Base-by-base conservation (phyloP, 2,329 filamentous ascomycete genomes). In the Colletotrichum lupini region DNA sequence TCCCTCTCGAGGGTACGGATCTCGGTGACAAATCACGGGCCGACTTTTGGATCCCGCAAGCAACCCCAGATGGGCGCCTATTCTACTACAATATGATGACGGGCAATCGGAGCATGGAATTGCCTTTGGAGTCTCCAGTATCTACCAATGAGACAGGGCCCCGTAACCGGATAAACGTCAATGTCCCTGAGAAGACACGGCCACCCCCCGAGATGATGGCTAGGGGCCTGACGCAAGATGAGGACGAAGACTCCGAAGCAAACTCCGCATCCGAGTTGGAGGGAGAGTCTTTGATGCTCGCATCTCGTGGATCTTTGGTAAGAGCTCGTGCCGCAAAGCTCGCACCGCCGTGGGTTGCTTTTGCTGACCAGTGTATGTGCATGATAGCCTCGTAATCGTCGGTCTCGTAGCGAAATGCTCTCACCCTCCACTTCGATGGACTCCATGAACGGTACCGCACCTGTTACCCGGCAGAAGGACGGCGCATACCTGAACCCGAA, bases 41-140 rank as follows among this genome's bases (percentile, higher is more conserved):
- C 58, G 96, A 97, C 76, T 99, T 97, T 81, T 99, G 97, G 97
- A 98, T 99, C 77, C 97, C 97, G 22, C 97, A 99, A 85, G 97
- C 95, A 16, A 99, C 97, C 0, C 91, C 94, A 1, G 95, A 98
- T 81, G 97, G 97, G 67, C 90, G 95, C 69, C 85, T 99, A 28
- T 99, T 97, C 83, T 99, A 98, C 85, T 98, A 97, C 88, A 99
- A 99, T 83, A 98, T 96, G 75, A 92, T 98, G 85, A 99, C 97
- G 0, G 95, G 96, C 68, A 95, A 97, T 79, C 97, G 94, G 80
- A 97, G 94, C 75, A 97, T 95, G 91, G 97, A 99, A 81, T 86
- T 99, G 74, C 97, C 97, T 1, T 88, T 99, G 30, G 97, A 99
- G 81, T 96, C 96, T 19, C 95, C 97, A 1, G 92, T 91, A 1